Base-by-base conservation (phyloP, 169 alveolate genomes). In the Plasmodium vivax region DNA sequence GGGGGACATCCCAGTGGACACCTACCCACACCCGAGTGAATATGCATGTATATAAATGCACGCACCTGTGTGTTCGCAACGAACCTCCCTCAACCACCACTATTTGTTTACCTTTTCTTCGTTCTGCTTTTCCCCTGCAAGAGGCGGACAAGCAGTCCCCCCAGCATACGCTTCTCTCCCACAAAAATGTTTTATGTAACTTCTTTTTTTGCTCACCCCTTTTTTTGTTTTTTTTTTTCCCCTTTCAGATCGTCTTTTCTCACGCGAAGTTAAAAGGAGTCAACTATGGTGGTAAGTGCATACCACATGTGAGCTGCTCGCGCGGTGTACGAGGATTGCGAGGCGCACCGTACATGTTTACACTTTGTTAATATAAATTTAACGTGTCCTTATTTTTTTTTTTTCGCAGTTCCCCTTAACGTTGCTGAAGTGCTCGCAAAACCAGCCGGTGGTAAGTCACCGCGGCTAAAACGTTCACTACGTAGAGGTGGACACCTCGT, bases 371-470 rank as follows among this genome's bases (percentile, higher is more conserved):
- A 19, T 68, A 27, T 68, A 68, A 68, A 68, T 68, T 68, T 68
- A 23, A 68, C 23, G 16, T 68, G 77, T 68, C 32, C 23, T 6
- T 27, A 68, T 68, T 68, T 68, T 30, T 75, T n/a, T 32, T 93
- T 68, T 83, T 32, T 85, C 93, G 58, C 93, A 97, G 98, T 93
- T 97, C 75, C 98, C 98, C 8, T 92, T 97, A 75, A 95, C 98
- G 16, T 95, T 97, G 75, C 80, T 97, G 47, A 96, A 96, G 79
- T 97, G 98, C 36, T 98, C 97, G 79, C 95, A 97, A 85, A 95
- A 96, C 38, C 97, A 96, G 62, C 98, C 98, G 32, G 94, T 97
- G 95, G 98, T 97, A 96, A 94, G 98, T 94, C 80, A n/a, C 54
- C 10, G n/a, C 51, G n/a, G 8, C 8, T 56, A 51, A 72, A 54